A percentile compares a stretch with the other conserved stretches of the same genome.
phyloP scores from a whole-genome alignment of 805 yeast genomes.

The Saturnispora kantuleensis region DNA sequence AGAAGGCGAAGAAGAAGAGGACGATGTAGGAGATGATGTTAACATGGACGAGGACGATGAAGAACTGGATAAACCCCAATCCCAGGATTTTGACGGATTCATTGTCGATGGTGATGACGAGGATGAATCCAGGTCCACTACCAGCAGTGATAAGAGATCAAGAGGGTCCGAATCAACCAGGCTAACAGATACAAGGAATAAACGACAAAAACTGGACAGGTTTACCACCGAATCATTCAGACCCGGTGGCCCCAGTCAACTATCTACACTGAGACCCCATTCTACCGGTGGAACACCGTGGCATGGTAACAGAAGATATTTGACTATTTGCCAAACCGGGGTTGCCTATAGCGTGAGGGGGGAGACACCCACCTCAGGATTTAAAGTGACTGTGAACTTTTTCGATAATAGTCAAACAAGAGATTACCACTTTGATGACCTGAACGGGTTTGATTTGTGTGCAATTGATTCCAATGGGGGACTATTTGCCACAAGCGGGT shows the following conservation, averaged over 20 bases:
- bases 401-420: constrained; percentile 67
- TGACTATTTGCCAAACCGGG: constrained; percentile 74
- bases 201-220: constrained; percentile 2
- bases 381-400: constrained; percentile 65
- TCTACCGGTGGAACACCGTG: constrained; percentile 90
- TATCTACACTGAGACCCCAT: constrained; percentile 38
- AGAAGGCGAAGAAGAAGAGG: constrained; percentile 12
- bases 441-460: constrained; percentile 62
- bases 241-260: neutral
- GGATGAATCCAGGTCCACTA: neutral
- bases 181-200: constrained; percentile 8
- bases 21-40: constrained; percentile 16
- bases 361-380: constrained; percentile 41
- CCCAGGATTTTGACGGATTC: constrained; percentile 39
- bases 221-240: neutral
- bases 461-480: constrained; percentile 60
- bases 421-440: constrained; percentile 81
- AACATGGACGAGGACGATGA: constrained; percentile 15
- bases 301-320: constrained; percentile 53
- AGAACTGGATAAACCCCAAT: constrained; percentile 18
- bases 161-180: constrained; percentile 12
- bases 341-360: constrained; percentile 70
- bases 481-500: constrained; percentile 42
- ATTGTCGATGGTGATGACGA: constrained; percentile 57
- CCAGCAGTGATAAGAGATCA: constrained; percentile 7